phyloP scores from a whole-genome alignment of 306 rosid species.

The Fagus sylvatica region DNA sequence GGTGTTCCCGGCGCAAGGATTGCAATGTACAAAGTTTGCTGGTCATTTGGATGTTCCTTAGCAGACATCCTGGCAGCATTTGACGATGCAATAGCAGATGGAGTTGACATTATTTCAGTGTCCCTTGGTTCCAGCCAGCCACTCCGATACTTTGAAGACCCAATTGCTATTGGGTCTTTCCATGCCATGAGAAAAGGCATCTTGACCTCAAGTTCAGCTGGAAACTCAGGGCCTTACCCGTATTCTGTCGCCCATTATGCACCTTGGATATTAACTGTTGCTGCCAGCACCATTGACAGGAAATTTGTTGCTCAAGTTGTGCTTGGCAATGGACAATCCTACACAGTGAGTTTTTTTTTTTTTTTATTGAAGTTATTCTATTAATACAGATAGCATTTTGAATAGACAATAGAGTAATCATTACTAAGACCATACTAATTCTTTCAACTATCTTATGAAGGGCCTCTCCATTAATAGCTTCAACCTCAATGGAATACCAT shows the following conservation, averaged over 20 bases:
- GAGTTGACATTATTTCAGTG: constrained; percentile 31
- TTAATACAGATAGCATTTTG: neutral
- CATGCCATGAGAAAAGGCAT: constrained; percentile 35
- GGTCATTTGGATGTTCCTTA: constrained; percentile 15
- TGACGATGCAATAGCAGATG: constrained; percentile 38
- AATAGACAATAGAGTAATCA: neutral
- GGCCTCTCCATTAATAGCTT: constrained; percentile 33
- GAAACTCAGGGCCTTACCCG: constrained; percentile 31
- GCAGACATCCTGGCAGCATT: constrained; percentile 33
- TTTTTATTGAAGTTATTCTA: neutral
- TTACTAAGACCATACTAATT: neutral
- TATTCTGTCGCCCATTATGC: constrained; percentile 18
- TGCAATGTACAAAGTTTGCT: constrained; percentile 34
- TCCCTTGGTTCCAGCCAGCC: constrained; percentile 12
- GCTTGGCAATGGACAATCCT: constrained; percentile 30
- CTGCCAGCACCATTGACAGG: constrained; percentile 36
- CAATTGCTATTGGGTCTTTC: constrained; percentile 36
- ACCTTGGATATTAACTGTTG: constrained; percentile 40
- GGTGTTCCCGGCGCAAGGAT: constrained; percentile 34
- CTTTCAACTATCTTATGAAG: constrained; percentile 8
- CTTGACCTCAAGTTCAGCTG: constrained; percentile 32
- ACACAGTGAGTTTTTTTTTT: constrained; percentile 4
- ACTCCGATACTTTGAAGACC: constrained; percentile 8
- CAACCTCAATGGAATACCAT: constrained; percentile 4
- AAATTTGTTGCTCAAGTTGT: constrained; percentile 27